These are phyloP conservation scores for Vicia villosa DNA, from an alignment of 306 rosid species.

Conservation along the genomic window DNA sequence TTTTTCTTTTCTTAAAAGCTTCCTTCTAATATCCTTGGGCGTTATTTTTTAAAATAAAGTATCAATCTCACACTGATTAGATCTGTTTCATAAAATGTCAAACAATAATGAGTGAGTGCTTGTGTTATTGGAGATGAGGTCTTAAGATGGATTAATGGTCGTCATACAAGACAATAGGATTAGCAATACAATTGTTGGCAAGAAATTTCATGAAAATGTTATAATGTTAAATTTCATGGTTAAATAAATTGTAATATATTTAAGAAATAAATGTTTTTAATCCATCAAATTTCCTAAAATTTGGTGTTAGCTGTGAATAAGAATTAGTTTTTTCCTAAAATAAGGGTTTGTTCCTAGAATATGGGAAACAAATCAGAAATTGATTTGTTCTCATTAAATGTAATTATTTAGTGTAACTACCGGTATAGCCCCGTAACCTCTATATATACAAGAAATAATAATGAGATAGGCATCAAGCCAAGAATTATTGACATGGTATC, in stretches of 20 bases:
- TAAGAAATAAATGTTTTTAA: not conserved
- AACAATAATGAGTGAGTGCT: conserved; percentile 1
- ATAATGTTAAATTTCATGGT: conserved; percentile 21
- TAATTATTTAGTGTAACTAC: too few species aligned
- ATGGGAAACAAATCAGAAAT: too few species aligned
- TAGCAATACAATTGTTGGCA: not conserved
- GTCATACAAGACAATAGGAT: not conserved
- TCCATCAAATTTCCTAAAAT: conserved; percentile 3
- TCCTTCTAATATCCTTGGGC: conserved; percentile 6
- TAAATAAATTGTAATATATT: not conserved
- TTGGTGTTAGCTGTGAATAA: not conserved
- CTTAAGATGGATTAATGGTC: conserved; percentile 10
- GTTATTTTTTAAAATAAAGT: not conserved
- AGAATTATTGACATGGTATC: too few species aligned
- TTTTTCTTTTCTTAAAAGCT: conserved; percentile 25
- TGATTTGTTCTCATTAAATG: too few species aligned
- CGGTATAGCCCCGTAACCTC: too few species aligned
- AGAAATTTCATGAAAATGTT: not conserved
- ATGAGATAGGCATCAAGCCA: too few species aligned
- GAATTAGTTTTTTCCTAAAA: too few species aligned
- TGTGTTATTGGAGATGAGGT: not conserved
- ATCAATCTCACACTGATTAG: not conserved
- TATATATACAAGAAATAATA: too few species aligned
- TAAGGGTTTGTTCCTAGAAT: too few species aligned
- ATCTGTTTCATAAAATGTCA: conserved; percentile 23